Percentiles rank a stretch among this genome's conserved stretches.
phyloP scores from a whole-genome alignment of 2,329 filamentous ascomycete genomes.

The Neodidymelliopsis sp. region DNA sequence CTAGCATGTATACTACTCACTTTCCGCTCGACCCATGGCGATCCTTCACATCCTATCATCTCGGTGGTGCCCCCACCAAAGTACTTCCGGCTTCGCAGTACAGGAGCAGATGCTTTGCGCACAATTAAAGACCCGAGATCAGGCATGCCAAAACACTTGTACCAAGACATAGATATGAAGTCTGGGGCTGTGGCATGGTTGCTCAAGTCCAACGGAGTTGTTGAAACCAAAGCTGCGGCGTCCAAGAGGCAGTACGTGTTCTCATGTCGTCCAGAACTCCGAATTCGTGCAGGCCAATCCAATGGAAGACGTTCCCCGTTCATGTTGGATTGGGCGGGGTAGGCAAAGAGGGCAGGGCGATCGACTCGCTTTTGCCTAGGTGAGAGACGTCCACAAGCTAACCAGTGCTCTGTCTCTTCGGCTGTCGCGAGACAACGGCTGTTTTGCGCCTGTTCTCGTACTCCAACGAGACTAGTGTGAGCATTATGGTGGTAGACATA shows the following conservation, averaged over 20 bases:
- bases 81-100: conserved; percentile 64
- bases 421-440: conserved; percentile 72
- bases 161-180: conserved; percentile 85
- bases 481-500: conserved; percentile 84
- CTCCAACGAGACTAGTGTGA: conserved; percentile 86
- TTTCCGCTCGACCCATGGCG: conserved; percentile 64
- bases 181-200: conserved; percentile 72
- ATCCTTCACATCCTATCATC: conserved; percentile 62
- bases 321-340: conserved; percentile 92
- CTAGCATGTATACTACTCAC: conserved; percentile 63
- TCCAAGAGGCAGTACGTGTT: conserved; percentile 73
- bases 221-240: conserved; percentile 70
- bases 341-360: conserved; percentile 68
- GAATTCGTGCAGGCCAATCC: conserved; percentile 57
- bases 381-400: conserved; percentile 43
- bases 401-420: conserved; percentile 70
- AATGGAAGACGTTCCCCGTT: conserved; percentile 78
- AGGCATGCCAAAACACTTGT: conserved; percentile 96
- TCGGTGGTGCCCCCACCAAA: conserved; percentile 72
- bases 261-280: conserved; percentile 50
- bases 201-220: conserved; percentile 64
- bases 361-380: conserved; percentile 19
- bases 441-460: conserved; percentile 69
- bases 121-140: conserved; percentile 87
- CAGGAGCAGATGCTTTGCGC: conserved; percentile 69